Evolutionary conservation across 169 alveolate species (phyloP).

Genomic region (Plasmodium chabaudi): DNA sequence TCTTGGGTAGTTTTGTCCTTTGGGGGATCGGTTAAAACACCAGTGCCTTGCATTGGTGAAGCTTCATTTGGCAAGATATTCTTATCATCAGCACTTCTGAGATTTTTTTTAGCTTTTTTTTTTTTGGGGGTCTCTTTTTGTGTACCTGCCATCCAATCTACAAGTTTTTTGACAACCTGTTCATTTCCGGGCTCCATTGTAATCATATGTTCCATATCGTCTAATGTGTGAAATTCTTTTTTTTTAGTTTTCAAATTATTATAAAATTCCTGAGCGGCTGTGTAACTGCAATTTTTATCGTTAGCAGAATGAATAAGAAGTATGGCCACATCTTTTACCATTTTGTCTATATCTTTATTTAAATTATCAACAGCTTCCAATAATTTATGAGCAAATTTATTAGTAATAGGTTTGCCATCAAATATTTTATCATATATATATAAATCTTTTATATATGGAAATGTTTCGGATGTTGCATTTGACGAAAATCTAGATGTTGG

Average conservation of each 20-base stretch:
- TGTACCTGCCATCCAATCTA: slow-evolving; percentile 2
- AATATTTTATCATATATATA: slow-evolving; percentile 2
- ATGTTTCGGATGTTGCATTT: neutral
- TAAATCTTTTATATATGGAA: slow-evolving; percentile 18
- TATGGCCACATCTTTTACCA: neutral
- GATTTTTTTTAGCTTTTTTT: no score
- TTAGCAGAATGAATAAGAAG: slow-evolving; percentile 5
- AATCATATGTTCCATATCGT: slow-evolving; percentile 34
- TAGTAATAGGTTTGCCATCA: slow-evolving; percentile 7
- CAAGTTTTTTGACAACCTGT: neutral
- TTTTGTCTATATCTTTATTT: slow-evolving; percentile 6
- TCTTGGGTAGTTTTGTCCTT: no score
- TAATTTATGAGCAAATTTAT: slow-evolving; percentile 1
- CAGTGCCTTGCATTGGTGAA: no score
- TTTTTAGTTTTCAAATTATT: neutral
- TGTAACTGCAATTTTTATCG: slow-evolving; percentile 7
- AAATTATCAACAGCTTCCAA: slow-evolving; percentile 12
- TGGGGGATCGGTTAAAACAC: no score
- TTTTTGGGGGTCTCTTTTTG: no score
- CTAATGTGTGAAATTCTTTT: slow-evolving; percentile 11
- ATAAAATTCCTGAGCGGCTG: neutral
- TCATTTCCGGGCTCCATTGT: slow-evolving; percentile 39
- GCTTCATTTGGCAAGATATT: no score
- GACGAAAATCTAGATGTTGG: slow-evolving; percentile 20
- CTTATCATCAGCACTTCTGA: no score